Base-by-base conservation (phyloP, 164 flowering plant species). In the Magnolia sinica region DNA sequence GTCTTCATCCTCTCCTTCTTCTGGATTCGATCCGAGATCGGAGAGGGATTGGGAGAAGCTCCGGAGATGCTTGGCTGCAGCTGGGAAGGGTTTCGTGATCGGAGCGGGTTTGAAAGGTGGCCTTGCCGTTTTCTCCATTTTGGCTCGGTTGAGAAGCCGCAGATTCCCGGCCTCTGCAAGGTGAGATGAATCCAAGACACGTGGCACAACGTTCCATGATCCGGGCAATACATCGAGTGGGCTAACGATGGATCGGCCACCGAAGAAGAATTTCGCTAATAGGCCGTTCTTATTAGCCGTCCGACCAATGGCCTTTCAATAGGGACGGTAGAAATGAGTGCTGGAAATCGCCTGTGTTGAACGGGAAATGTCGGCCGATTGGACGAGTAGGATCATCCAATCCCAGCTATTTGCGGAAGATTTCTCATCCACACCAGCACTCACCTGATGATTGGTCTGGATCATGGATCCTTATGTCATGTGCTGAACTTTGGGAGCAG, bases 81-180 rank as follows among this genome's bases (percentile, higher is more conserved):
- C 96, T 4, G 85, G 83, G n/a, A 96, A 91, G 79, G 99, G 97
- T 5, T 96, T 96, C 83, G 77, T 90, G 1, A 96, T 96, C 79
- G 99, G 99, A 50, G 96, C 96, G 31, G 98, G 98, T 24, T 79
- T 96, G 18, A 93, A 90, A 85, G 98, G 99, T 13, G 99, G 99
- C 24, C 88, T 96, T 50, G 87, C 97, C 37, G 78, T 87, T 22
- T 92, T 92, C 79, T 86, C 96, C 8, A 76, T 96, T 50, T 86
- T 96, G 52, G 78, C 88, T 71, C 86, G 95, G 58, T 75, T 91
- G 64, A 85, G 84, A 31, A 87, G 91, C 50, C 64, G 89, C 11
- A 80, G 82, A 76, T 76, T 78, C 11, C 23, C 68, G 24, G 8
- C 22, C 23, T 74, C 84, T 13, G 22, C 74, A 6, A 86, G 86